These are phyloP conservation scores for Cicer arietinum DNA, from an alignment of 306 rosid species.

Conservation along the genomic window DNA sequence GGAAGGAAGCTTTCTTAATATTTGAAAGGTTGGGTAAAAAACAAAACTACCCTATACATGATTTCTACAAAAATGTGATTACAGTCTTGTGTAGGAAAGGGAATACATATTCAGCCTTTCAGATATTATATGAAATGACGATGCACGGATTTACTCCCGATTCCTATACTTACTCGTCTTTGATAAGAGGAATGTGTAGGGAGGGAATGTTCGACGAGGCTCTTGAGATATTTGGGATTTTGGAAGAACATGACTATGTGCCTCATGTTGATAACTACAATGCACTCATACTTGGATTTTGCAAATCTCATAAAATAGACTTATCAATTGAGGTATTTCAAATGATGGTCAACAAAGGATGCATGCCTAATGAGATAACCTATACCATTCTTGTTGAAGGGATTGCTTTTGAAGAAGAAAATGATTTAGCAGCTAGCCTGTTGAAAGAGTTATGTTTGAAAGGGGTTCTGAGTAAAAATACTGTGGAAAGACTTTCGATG, in stretches of 20 bases:
- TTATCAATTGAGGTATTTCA: slow-evolving; percentile 63
- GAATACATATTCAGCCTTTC: slow-evolving; percentile 86
- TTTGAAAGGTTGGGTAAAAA: slow-evolving; percentile 69
- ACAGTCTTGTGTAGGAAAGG: slow-evolving; percentile 82
- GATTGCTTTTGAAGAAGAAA: slow-evolving; percentile 71
- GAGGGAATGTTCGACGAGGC: slow-evolving; percentile 93
- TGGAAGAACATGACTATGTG: slow-evolving; percentile 69
- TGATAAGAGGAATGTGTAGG: slow-evolving; percentile 86
- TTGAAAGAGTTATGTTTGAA: slow-evolving; percentile 63
- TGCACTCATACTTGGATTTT: slow-evolving; percentile 75
- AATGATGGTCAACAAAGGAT: slow-evolving; percentile 72
- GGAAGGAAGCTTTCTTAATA: slow-evolving; percentile 71
- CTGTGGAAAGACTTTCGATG: slow-evolving; percentile 77
- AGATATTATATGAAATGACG: slow-evolving; percentile 81
- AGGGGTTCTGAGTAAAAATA: slow-evolving; percentile 65
- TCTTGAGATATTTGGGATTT: slow-evolving; percentile 68
- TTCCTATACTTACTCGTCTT: slow-evolving; percentile 76
- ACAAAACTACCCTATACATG: slow-evolving; percentile 57
- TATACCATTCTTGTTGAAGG: slow-evolving; percentile 85
- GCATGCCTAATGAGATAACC: slow-evolving; percentile 79
- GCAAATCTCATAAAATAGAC: slow-evolving; percentile 76
- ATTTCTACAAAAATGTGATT: slow-evolving; percentile 67
- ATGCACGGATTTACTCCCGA: slow-evolving; percentile 80
- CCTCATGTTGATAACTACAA: slow-evolving; percentile 79
- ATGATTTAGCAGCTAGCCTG: slow-evolving; percentile 63